These are phyloP conservation scores for Penicillium daleae DNA, from an alignment of 495 filamentous ascomycete genomes.

Conservation along the genomic window DNA sequence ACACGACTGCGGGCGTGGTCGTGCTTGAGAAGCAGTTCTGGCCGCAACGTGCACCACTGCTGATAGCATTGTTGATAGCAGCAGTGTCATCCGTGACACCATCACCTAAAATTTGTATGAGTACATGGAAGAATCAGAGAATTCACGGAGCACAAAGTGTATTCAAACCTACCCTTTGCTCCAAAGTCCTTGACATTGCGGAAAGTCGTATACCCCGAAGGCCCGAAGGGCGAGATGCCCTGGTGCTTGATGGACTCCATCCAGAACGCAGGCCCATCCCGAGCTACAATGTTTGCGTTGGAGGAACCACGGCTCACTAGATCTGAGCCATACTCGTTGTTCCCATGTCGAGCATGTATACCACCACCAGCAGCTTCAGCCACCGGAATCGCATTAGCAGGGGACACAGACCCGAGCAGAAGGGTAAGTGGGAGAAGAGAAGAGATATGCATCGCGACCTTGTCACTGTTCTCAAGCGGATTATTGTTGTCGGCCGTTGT, in stretches of 20 bases:
- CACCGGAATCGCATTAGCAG: background rate
- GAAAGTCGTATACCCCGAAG: conserved; percentile 9
- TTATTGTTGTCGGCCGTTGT: background rate
- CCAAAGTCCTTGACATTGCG: conserved; percentile 15
- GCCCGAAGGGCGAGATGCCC: conserved; percentile 7
- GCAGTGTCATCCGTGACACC: conserved; percentile 57
- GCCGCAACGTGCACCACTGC: background rate
- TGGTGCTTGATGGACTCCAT: conserved; percentile 8
- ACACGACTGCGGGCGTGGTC: conserved; percentile 58
- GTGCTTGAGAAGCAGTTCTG: conserved; percentile 23
- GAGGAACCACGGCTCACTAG: background rate
- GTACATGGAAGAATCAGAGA: background rate
- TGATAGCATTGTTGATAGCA: conserved; percentile 60
- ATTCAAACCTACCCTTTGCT: background rate
- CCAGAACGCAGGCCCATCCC: conserved; percentile 4
- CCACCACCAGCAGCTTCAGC: background rate
- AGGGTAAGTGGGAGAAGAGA: background rate
- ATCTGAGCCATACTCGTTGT: background rate
- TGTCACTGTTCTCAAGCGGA: background rate
- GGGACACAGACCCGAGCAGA: background rate
- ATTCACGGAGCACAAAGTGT: background rate
- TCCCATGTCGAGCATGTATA: background rate
- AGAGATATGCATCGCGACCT: background rate
- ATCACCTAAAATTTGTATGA: background rate
- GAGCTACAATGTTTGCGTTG: background rate